These are phyloP conservation scores for Rugosomyces carneus DNA, from an alignment of 1,284 basidiomycete species.

Conservation along the genomic window DNA sequence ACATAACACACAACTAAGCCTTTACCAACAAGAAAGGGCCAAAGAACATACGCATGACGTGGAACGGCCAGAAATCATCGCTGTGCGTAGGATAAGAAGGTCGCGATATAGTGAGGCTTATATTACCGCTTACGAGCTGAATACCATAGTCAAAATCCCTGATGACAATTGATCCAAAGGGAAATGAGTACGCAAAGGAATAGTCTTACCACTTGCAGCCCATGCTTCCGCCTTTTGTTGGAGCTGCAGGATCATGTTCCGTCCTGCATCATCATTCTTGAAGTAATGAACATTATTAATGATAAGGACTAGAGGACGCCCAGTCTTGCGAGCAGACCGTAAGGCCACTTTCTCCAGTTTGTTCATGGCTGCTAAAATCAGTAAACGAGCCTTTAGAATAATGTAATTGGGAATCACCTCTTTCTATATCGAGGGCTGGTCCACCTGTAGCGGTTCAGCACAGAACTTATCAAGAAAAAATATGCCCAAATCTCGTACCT, in stretches of 20 bases:
- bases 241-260: constrained; percentile 71
- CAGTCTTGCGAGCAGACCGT: constrained; percentile 45
- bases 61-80: constrained; percentile 79
- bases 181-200: background rate
- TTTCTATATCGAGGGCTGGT: constrained; percentile 76
- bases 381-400: constrained; percentile 1
- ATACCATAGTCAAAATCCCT: constrained; percentile 77
- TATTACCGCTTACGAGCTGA: constrained; percentile 68
- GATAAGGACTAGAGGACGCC: constrained; percentile 70
- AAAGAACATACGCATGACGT: constrained; percentile 49
- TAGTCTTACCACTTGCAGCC: constrained; percentile 64
- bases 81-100: constrained; percentile 23
- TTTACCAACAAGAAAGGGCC: background rate
- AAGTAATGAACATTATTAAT: constrained; percentile 78
- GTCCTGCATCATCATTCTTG: constrained; percentile 74
- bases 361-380: constrained; percentile 51
- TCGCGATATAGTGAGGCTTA: background rate
- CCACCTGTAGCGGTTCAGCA: constrained; percentile 42
- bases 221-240: constrained; percentile 83
- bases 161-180: background rate
- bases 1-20: background rate
- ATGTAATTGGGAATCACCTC: constrained; percentile 39
- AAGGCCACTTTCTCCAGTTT: constrained; percentile 87
- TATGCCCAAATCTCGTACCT: constrained; percentile 32
- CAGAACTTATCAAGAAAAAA: background rate